Percentiles rank a stretch among this genome's conserved stretches.
Evolutionary conservation across 345 rosid species (phyloP).

Genomic region (Erodium maritimum): DNA sequence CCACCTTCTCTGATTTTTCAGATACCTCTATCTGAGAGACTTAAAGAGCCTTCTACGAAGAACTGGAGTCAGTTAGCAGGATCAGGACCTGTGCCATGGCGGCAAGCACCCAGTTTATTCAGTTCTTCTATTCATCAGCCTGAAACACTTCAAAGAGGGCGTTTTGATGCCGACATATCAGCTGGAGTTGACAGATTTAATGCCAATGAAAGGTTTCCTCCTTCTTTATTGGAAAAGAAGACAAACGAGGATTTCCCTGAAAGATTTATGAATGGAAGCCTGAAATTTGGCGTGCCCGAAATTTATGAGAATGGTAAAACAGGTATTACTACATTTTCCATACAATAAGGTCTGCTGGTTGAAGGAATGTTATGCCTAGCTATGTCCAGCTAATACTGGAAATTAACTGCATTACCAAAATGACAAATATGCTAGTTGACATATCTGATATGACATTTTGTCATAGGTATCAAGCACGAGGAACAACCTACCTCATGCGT

Average conservation of each 20-base stretch:
- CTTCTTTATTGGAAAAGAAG: conserved; percentile 37
- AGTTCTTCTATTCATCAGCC: conserved; percentile 47
- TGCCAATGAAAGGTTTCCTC: conserved; percentile 26
- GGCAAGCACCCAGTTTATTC: conserved; percentile 58
- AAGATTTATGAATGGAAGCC: conserved; percentile 42
- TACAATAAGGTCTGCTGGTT: conserved; percentile 2
- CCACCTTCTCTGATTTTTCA: conserved; percentile 31
- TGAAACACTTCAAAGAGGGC: conserved; percentile 35
- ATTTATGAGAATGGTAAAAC: conserved; percentile 45
- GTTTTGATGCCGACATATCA: conserved; percentile 39
- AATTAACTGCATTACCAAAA: not conserved
- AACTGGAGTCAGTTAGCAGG: conserved; percentile 59
- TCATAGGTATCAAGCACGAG: conserved; percentile 40
- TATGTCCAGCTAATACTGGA: conserved; percentile 6
- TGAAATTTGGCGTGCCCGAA: conserved; percentile 33
- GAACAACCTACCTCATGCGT: conserved; percentile 33
- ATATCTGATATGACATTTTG: conserved; percentile 7
- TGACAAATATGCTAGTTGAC: conserved; percentile 6
- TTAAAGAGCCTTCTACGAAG: conserved; percentile 39
- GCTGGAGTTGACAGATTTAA: conserved; percentile 33
- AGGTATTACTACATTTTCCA: conserved; percentile 29
- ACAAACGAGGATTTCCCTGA: conserved; percentile 49
- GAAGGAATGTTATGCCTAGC: not conserved
- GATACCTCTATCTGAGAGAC: conserved; percentile 39
- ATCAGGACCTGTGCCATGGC: conserved; percentile 67